Evolutionary conservation across 2,329 filamentous ascomycete genomes (phyloP), one percentile per base, ranked within the genome.

Genomic region (Trichoderma sp.): DNA sequence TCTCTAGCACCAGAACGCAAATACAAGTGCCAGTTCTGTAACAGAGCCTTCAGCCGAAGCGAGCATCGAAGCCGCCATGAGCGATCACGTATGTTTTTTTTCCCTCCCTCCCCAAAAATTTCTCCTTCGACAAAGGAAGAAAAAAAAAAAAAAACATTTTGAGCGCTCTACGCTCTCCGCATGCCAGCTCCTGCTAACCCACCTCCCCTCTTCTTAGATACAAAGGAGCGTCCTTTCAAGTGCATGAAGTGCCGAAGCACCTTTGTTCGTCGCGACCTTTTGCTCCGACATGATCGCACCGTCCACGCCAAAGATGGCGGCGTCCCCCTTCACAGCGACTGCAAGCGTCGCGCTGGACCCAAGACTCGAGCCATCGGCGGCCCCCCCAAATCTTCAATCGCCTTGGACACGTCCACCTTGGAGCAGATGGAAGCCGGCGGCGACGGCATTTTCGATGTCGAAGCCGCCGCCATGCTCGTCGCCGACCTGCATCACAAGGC

Each of bases 1-100:
- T 85, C 90, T 70, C 83, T 90, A 74, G 90, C 89, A 74, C 93
- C 94, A 67, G 95, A 98, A 84, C 94, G 96, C 85, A 97, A 97
- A 83, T 99, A 99, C 89, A 97, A 98, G 81, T 99, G 95, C 84
- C 93, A 97, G 85, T 98, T 97, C 82, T 98, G 95, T 84, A 94
- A 94, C 82, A 88, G 95, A 80, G 95, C 95, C 71, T 99, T 99
- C 80, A 97, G 94, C 83, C 87, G 95, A 80, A 97, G 93, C 80
- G 95, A 99, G 82, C 95, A 99, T 81, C 89, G 95, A 75, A 97
- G 93, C 82, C 88, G 95, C 81, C 95, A 99, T 82, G 95, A 99
- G 83, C 88, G 95, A 83, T 97, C 93, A 79, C 95, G 95, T 98
- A 95, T 86, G 94, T 94, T 52, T 71, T 65, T 70, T 66, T 66